A percentile compares a stretch with the other conserved stretches of the same genome.
These are phyloP conservation scores for Verbena officinalis DNA, from an alignment of 257 asterid genomes.

Conservation along the genomic window DNA sequence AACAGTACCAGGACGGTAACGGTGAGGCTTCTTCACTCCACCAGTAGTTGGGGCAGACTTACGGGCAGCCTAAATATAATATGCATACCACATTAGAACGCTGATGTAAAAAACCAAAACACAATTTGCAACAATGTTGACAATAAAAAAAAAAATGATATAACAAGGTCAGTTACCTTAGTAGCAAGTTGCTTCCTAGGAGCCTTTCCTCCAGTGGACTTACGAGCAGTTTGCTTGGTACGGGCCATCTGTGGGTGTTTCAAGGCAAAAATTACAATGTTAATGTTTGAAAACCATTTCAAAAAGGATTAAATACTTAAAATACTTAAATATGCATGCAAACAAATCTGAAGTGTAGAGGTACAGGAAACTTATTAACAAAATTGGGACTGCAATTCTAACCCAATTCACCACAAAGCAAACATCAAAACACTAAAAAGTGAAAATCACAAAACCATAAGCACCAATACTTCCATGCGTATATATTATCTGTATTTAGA, in stretches of 20 bases:
- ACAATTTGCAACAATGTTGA: no score
- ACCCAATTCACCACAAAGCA: not conserved
- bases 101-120: no score
- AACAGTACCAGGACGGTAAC: constrained; percentile 70
- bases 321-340: not conserved
- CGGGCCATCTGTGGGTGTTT: constrained; percentile 49
- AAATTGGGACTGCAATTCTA: not conserved
- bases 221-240: constrained; percentile 69
- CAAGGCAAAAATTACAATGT: not conserved
- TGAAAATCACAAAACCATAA: not conserved
- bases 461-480: no score
- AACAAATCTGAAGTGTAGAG: not conserved
- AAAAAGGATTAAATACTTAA: not conserved
- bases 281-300: not conserved
- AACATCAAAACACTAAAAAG: not conserved
- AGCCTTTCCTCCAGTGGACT: constrained; percentile 69
- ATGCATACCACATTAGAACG: not conserved
- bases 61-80: constrained; percentile 52
- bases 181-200: constrained; percentile 71
- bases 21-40: constrained; percentile 64
- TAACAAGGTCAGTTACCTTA: constrained; percentile 30
- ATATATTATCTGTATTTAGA: no score
- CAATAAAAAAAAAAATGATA: not conserved
- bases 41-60: constrained; percentile 71
- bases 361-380: no score